Conservation (phyloP, 2,329 filamentous ascomycete species). For the Trichoderma sp. region DNA sequence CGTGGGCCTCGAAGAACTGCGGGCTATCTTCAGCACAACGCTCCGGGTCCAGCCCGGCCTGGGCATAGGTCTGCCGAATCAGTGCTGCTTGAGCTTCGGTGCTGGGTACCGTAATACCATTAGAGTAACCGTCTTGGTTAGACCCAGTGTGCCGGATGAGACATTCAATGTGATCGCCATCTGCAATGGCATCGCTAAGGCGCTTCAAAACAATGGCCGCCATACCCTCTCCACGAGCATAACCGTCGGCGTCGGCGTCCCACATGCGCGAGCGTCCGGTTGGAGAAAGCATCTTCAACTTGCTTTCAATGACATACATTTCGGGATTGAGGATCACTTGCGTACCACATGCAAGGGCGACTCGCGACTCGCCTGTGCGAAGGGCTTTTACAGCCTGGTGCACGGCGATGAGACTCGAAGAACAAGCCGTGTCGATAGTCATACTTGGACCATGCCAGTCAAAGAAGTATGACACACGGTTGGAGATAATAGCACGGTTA, state of each 20-base stretch:
- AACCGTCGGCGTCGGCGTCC: background rate
- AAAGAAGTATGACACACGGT: constrained; percentile 48
- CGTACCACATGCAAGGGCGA: constrained; percentile 42
- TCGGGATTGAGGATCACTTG: constrained; percentile 57
- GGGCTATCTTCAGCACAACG: too few species aligned
- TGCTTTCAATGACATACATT: constrained; percentile 1
- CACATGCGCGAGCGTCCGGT: background rate
- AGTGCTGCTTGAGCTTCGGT: too few species aligned
- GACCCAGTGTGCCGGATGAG: constrained; percentile 1
- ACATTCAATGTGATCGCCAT: constrained; percentile 14
- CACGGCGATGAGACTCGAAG: constrained; percentile 48
- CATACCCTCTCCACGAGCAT: background rate
- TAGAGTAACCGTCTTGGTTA: constrained; percentile 7
- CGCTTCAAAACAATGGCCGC: constrained; percentile 5
- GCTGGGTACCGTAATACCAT: constrained; percentile 1
- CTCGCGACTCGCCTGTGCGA: constrained; percentile 26
- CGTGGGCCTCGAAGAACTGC: too few species aligned
- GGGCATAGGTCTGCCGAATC: too few species aligned
- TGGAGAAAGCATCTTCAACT: constrained; percentile 4
- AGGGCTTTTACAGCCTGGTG: constrained; percentile 40
- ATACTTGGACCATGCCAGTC: constrained; percentile 49
- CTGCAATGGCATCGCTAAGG: background rate
- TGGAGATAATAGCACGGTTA: constrained; percentile 43
- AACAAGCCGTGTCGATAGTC: constrained; percentile 55
- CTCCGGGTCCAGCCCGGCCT: too few species aligned